Evolutionary conservation across 139 green algal species (phyloP), one percentile per base, ranked within the genome.

Genomic region (Nannochloris sp.): DNA sequence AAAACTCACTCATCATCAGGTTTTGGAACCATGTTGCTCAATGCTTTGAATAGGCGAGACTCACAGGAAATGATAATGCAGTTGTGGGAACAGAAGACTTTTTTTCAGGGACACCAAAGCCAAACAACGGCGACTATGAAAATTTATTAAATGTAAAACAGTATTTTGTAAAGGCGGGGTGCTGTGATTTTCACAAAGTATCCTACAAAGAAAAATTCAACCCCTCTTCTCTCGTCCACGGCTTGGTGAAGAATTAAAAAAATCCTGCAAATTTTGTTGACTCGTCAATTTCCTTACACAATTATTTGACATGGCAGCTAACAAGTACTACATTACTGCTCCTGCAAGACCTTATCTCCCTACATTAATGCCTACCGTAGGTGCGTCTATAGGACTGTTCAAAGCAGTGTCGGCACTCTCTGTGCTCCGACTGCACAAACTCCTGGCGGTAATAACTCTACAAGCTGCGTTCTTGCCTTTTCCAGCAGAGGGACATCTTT

Each of bases 1-100:
- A 45, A 45, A 45, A n/a, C 37, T 45, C 37, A 89, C 85, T 91
- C 85, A 61, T 91, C 85, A 69, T 91, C 85, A 46, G 81, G 79
- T 61, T 90, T 90, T 75, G 88, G 84, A 8, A 63, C 74, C 84
- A 91, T 89, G 6, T 25, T 76, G 30, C 53, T 36, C 19, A 23
- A 37, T 25, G 6, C 6, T 23, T 70, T 65, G 19, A 51, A 51
- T 51, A 19, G 19, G 42, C 19, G 42, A 19, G 42, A 51, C n/a
- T 51, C 42, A 51, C 42, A 51, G 42, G 19, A 51, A 51, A 51
- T 27, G 19, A 27, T 19, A 51, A 19, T 19, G 42, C n/a, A n/a
- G n/a, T n/a, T n/a, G n/a, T n/a, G n/a, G n/a, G n/a, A n/a, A n/a
- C n/a, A n/a, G n/a, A n/a, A n/a, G n/a, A n/a, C n/a, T n/a, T n/a